Percentiles rank a stretch among this genome's conserved stretches.
Conservation (phyloP, 345 rosid species). For the Acer saccharum region DNA sequence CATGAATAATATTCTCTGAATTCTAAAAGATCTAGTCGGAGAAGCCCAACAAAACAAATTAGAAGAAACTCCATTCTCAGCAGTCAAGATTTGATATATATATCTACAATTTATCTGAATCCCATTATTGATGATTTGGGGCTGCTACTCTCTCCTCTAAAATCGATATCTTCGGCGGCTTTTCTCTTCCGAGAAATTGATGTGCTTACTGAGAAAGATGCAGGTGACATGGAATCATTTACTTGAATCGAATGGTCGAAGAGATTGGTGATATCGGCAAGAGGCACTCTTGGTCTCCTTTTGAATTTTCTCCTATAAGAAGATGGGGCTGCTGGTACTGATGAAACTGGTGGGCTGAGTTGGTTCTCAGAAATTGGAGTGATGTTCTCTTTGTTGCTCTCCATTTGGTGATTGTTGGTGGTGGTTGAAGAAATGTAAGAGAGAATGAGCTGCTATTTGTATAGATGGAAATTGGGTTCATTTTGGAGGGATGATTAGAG, state of each 20-base stretch:
- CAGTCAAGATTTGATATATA: not conserved
- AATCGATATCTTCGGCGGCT: conserved; percentile 6
- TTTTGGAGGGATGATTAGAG: conserved; percentile 20
- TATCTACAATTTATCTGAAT: conserved; percentile 17
- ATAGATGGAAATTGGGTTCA: conserved; percentile 1
- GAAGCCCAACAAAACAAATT: not conserved
- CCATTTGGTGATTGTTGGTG: not conserved
- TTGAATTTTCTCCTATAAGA: conserved; percentile 15
- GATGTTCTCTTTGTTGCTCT: conserved; percentile 18
- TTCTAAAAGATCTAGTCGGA: not conserved
- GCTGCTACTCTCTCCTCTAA: not conserved
- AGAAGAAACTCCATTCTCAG: not conserved
- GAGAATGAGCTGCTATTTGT: not conserved
- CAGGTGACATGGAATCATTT: not conserved
- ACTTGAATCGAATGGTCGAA: conserved; percentile 11
- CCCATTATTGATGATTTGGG: conserved; percentile 23
- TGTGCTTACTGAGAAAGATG: conserved; percentile 5
- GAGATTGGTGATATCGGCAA: conserved; percentile 26
- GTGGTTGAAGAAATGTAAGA: not conserved
- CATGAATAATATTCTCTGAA: not conserved
- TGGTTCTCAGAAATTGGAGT: conserved; percentile 20
- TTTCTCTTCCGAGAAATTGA: conserved; percentile 26
- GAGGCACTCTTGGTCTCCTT: conserved; percentile 27
- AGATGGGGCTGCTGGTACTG: not conserved
- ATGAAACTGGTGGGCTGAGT: conserved; percentile 13